Evolutionary conservation across 371 early-diverging fungal species (phyloP), one percentile per base, ranked within the genome.

Genomic region (Paraphysoderma sedebokerense): DNA sequence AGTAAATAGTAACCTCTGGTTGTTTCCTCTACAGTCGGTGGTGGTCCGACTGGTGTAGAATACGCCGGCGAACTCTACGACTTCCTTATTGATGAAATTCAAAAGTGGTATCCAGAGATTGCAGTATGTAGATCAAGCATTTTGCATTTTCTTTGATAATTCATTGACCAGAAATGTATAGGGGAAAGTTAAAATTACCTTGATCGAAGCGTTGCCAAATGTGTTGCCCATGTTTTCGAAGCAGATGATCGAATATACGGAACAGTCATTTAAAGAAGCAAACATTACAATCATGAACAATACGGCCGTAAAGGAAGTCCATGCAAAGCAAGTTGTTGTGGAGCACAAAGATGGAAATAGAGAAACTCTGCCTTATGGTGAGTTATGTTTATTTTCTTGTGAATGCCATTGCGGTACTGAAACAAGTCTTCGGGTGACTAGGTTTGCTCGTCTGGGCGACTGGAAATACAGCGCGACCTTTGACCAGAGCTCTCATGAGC

Each of bases 31-130:
- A n/a, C n/a, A n/a, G 90, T 90, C 4, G 95, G 95, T 32, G 95
- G 92, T 37, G 95, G 95, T 7, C 92, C 95, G 7, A 90, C 95
- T 0, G 95, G 95, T 46, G 81, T 90, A 28, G 95, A 93, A 58
- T 90, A 87, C 53, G 91, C 92, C 4, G 92, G 85, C 12, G 95
- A 91, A 67, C 69, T 93, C 29, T 80, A 88, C 56, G 95, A 93
- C 66, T 89, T 90, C 54, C 56, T 93, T 53, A 60, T 70, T 38
- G 87, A 87, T 45, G 91, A 91, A 56, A 57, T 91, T 52, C 59
- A 67, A 23, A 58, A 66, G 11, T 88, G 88, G 87, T 89, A 86
- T 63, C 91, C 88, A 19, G 60, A 63, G 24, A 29, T 66, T 22
- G 20, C 38, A 1, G 5, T 5, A 5, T 34, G 11, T 9, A n/a